Percentiles rank a stretch among this genome's conserved stretches.
phyloP scores from a whole-genome alignment of 2,329 filamentous ascomycete species.

The Ascosphaera apis region DNA sequence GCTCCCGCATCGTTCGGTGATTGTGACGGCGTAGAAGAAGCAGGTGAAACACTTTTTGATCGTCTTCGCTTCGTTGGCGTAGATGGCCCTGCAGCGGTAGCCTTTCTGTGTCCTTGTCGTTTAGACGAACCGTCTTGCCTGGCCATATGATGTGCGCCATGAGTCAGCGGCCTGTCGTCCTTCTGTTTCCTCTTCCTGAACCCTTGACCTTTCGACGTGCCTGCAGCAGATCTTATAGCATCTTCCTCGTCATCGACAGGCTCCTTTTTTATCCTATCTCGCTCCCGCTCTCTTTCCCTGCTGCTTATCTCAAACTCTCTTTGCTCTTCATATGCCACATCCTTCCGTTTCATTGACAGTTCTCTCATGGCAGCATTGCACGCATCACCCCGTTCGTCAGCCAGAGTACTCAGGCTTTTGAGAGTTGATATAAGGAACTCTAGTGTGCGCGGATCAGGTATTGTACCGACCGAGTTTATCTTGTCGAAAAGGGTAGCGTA shows the following conservation, averaged over 20 bases:
- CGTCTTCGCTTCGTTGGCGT: too few species aligned
- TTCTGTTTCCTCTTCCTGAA: constrained; percentile 60
- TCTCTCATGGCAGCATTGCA: constrained; percentile 38
- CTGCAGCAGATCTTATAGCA: too few species aligned
- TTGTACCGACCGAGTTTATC: constrained; percentile 24
- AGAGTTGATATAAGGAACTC: constrained; percentile 30
- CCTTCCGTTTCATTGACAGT: constrained; percentile 33
- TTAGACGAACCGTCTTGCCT: constrained; percentile 48
- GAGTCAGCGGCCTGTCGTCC: constrained; percentile 35
- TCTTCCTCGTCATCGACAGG: constrained; percentile 22
- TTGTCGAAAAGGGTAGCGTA: constrained; percentile 36
- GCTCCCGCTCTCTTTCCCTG: constrained; percentile 27
- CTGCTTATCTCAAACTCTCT: constrained; percentile 24
- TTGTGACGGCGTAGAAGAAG: too few species aligned
- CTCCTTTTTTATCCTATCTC: constrained; percentile 22
- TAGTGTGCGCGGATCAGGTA: constrained; percentile 24
- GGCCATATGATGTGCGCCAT: constrained; percentile 39
- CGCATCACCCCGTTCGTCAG: constrained; percentile 31
- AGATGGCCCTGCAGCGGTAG: constrained; percentile 27
- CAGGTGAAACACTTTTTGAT: too few species aligned
- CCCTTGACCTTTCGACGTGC: constrained; percentile 34
- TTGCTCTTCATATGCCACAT: constrained; percentile 29
- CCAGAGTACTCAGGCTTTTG: constrained; percentile 31
- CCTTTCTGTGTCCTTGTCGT: constrained; percentile 29
- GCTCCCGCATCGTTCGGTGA: background rate